These are phyloP conservation scores for Galium porrigens DNA, from an alignment of 305 asterid genomes.

Conservation along the genomic window DNA sequence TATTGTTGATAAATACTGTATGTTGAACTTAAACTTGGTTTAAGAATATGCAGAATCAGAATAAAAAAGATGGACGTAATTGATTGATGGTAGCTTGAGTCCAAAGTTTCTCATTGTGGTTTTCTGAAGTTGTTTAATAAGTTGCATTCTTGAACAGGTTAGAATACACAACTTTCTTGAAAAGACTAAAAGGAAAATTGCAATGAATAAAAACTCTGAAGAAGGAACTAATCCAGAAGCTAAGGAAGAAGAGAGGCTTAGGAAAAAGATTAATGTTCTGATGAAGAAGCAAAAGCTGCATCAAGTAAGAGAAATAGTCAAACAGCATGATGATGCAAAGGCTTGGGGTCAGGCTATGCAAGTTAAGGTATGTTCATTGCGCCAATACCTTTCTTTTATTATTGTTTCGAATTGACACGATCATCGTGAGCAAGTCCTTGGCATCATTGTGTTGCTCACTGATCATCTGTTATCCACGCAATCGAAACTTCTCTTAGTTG, in stretches of 20 bases:
- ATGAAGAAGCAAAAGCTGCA: constrained; percentile 62
- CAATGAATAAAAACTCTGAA: constrained; percentile 40
- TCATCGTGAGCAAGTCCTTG: neutral
- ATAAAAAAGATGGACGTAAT: neutral
- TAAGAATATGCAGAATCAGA: neutral
- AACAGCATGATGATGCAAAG: constrained; percentile 44
- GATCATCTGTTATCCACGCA: neutral
- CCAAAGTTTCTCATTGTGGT: neutral
- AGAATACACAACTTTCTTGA: constrained; percentile 67
- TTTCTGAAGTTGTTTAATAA: constrained; percentile 15
- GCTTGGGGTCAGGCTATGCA: constrained; percentile 87
- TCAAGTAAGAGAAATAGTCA: constrained; percentile 54
- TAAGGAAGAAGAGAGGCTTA: constrained; percentile 42
- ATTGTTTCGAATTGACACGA: neutral
- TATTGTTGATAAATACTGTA: neutral
- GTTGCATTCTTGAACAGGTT: constrained; percentile 38
- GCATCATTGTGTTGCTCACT: constrained; percentile 2
- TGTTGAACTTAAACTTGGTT: constrained; percentile 1
- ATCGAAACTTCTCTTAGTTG: constrained; percentile 1
- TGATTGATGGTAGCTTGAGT: neutral
- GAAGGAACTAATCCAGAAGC: constrained; percentile 37
- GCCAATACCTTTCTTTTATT: neutral
- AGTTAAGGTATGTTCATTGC: constrained; percentile 45
- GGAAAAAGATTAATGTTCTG: constrained; percentile 54
- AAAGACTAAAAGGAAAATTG: constrained; percentile 51